Percentiles rank a stretch among this genome's conserved stretches.
Conservation (phyloP, 371 early-diverging fungal species). For the Gilbertella persicaria region DNA sequence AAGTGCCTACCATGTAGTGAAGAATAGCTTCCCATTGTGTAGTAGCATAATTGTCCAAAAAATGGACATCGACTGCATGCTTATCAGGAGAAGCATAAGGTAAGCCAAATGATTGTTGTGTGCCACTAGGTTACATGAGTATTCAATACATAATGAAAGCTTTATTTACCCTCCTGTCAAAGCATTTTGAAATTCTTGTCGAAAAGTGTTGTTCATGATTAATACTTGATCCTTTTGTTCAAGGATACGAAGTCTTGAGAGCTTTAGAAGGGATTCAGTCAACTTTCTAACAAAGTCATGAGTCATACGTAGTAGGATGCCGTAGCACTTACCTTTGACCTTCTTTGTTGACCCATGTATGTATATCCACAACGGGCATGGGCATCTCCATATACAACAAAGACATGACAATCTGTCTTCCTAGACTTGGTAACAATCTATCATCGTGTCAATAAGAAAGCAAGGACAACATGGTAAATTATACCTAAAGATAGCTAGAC, state of each 20-base stretch:
- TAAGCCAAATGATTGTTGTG: conserved; percentile 82
- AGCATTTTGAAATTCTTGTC: conserved; percentile 80
- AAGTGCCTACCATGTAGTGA: conserved; percentile 93
- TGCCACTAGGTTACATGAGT: conserved; percentile 52
- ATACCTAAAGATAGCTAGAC: conserved; percentile 90
- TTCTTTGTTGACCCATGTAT: conserved; percentile 68
- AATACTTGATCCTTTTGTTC: conserved; percentile 47
- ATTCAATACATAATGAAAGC: background rate
- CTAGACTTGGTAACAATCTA: conserved; percentile 82
- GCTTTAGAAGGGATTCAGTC: conserved; percentile 61
- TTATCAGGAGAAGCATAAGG: conserved; percentile 69
- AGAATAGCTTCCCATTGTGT: conserved; percentile 92
- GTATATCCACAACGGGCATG: conserved; percentile 62
- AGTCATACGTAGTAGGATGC: background rate
- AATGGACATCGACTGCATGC: conserved; percentile 65
- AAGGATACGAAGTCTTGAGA: conserved; percentile 70
- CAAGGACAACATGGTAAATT: too few species aligned
- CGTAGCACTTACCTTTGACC: conserved; percentile 43
- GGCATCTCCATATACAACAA: conserved; percentile 75
- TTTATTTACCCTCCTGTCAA: conserved; percentile 82
- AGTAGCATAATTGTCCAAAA: conserved; percentile 80
- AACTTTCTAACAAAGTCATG: conserved; percentile 44
- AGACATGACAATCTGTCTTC: conserved; percentile 90
- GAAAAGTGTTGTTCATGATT: conserved; percentile 71
- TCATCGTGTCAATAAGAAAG: background rate